Conservation (phyloP, 805 yeast species). For the Cyberlindnera maritima region DNA sequence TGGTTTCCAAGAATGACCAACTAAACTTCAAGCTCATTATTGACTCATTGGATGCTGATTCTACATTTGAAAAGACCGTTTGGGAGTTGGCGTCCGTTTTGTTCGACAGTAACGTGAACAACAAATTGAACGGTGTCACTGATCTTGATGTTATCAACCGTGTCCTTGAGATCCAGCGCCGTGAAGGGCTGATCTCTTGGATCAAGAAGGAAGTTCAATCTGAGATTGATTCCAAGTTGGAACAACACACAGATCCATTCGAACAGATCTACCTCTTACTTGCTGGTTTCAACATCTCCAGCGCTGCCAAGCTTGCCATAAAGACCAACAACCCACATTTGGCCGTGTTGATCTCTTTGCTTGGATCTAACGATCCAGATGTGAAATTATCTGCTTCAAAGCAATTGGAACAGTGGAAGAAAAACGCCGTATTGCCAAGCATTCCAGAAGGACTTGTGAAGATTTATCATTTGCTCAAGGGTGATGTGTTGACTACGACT, state of each 20-base stretch:
- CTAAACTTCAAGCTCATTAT: slow-evolving; percentile 33
- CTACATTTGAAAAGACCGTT: slow-evolving; percentile 29
- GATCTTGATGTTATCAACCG: slow-evolving; percentile 23
- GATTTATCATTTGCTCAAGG: slow-evolving; percentile 63
- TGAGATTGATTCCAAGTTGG: slow-evolving; percentile 35
- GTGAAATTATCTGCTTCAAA: slow-evolving; percentile 52
- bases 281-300: slow-evolving; percentile 52
- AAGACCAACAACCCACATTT: slow-evolving; percentile 65
- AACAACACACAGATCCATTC: slow-evolving; percentile 40
- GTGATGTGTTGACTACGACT: slow-evolving; percentile 36
- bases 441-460: slow-evolving; percentile 57
- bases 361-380: slow-evolving; percentile 67
- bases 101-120: slow-evolving; percentile 42
- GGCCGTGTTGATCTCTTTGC: slow-evolving; percentile 62
- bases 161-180: slow-evolving; percentile 36
- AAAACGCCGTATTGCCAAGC: slow-evolving; percentile 35
- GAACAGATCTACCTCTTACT: slow-evolving; percentile 50
- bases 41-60: slow-evolving; percentile 15
- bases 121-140: slow-evolving; percentile 22
- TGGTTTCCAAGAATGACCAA: slow-evolving; percentile 28
- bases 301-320: slow-evolving; percentile 63
- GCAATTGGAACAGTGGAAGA: slow-evolving; percentile 69
- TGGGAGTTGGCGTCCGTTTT: slow-evolving; percentile 64
- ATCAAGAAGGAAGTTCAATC: slow-evolving; percentile 40
- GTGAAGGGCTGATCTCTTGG: slow-evolving; percentile 54